Base-by-base conservation (phyloP, 306 rosid species). In the Neltuma alba region DNA sequence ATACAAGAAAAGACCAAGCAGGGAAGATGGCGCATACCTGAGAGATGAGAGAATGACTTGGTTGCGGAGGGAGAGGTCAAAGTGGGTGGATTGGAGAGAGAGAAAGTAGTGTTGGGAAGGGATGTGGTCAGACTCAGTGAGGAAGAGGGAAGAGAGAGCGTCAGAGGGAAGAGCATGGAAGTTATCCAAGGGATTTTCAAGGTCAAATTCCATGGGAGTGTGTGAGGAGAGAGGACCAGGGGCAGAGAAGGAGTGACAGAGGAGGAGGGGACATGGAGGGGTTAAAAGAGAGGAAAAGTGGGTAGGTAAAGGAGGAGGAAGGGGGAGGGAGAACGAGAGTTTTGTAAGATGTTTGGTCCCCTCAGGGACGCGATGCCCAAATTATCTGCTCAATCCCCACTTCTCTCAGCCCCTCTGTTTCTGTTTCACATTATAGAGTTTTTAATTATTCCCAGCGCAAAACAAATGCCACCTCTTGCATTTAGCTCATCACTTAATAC, bases 141-240 rank as follows among this genome's bases (percentile, higher is more conserved):
- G 86, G 72, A 95, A 92, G 70, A 90, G 92, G 31, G 92, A 91
- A 70, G 91, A 63, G 76, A 86, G 45, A 4, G 81, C 25, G 40
- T 92, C 88, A 41, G 75, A 85, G 72, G 79, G 87, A 52, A 76
- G 85, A 50, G 80, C 80, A 21, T 85, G 85, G 81, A 76, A 83
- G 81, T 87, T 76, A 33, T 86, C 85, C 2, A 91, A 82, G 73
- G 99, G 99, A 92, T 92, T 91, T 86, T 94, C 97, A 14, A 89
- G 97, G 85, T 92, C 91, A 87, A 89, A 89, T 80, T 94, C 99
- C 99, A 95, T 95, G 74, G 83, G 76, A 8, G 54, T 34, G 81
- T 21, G 41, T 60, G 11, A 5, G 58, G 66, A 16, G 34, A 4
- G 36, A 10, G 23, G 15, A 55, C 7, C 76, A 79, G 78, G 37